Base-by-base conservation (phyloP, 176 grass and related monocot genomes). In the Rhynchospora pubera region DNA sequence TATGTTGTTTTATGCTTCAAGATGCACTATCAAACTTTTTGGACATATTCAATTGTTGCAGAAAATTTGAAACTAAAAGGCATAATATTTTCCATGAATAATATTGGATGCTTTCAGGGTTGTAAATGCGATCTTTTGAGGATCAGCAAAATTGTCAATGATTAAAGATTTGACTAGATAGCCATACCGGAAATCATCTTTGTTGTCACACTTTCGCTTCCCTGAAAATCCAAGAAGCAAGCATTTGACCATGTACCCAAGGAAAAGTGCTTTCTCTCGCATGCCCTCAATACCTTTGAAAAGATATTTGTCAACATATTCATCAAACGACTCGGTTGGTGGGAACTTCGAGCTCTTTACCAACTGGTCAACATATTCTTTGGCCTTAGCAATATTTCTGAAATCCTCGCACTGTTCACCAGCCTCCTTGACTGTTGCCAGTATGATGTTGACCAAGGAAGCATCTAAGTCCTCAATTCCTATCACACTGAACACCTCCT, bases 221-320 rank as follows among this genome's bases (percentile, higher is more conserved):
- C 96, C 90, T 84, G 51, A 88, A 83, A 75, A 91, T 63, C 87
- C 91, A 75, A 94, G 79, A 68, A 98, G 84, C 75, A 98, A 83
- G 65, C 96, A 98, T 85, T 94, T 98, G 42, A 98, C 92, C 90
- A 98, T 98, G 84, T 98, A 94, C 34, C 92, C 90, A 68, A 98
- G 87, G 87, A 89, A 93, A 82, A 90, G 69, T 75, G 96, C 92
- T 75, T 94, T 98, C 16, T 87, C 84, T 67, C 79, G 91, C 48
- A 91, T 79, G 72, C 96, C 92, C 66, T 26, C 85, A 75, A 94
- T 87, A 83, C 80, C 87, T 71, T 92, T 89, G 83, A 98, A 98
- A 46, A 98, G 68, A 85, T 85, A 88, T 67, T 64, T 94, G 62
- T 50, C 83, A 63, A 98, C 65, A 91, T 90, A 98, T 39, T 93